Percentiles rank a stretch among this genome's conserved stretches.
These are phyloP conservation scores for Solanum dulcamara DNA, from an alignment of 257 asterid species.

Conservation along the genomic window DNA sequence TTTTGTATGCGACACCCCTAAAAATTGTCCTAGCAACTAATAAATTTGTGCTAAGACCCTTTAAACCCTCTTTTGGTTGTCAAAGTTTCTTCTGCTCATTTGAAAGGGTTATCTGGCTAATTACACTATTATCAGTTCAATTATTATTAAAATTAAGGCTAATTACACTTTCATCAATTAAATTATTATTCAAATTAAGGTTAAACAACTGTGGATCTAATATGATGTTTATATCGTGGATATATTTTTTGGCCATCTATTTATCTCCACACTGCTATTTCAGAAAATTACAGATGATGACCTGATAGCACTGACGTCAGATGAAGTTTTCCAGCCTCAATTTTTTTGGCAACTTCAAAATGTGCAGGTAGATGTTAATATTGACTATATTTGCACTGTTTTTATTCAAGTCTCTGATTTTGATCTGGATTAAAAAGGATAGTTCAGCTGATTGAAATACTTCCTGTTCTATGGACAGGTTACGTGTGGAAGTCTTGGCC, in stretches of 20 bases:
- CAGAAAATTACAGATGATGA: slow-evolving; percentile 75
- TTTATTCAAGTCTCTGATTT: background rate
- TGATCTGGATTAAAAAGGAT: background rate
- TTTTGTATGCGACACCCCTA: background rate
- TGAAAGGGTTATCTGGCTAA: background rate
- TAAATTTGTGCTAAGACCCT: background rate
- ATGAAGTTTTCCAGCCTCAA: slow-evolving; percentile 86
- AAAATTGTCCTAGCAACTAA: background rate
- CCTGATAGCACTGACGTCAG: slow-evolving; percentile 70
- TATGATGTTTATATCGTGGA: background rate
- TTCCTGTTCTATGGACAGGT: slow-evolving; percentile 35
- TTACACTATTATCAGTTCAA: background rate
- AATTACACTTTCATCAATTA: too few species aligned
- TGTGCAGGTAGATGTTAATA: slow-evolving; percentile 43
- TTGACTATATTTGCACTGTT: background rate
- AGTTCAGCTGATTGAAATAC: background rate
- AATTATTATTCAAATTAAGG: background rate
- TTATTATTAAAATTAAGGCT: background rate
- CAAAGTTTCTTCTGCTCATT: background rate
- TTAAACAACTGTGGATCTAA: background rate
- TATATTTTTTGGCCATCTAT: background rate
- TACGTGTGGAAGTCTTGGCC: slow-evolving; percentile 86
- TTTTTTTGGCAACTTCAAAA: slow-evolving; percentile 69
- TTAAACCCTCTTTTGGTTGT: background rate
- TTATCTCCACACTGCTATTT: slow-evolving; percentile 4